Evolutionary conservation across 352 stramenopile species (phyloP).

Genomic region (Phytophthora idaei): DNA sequence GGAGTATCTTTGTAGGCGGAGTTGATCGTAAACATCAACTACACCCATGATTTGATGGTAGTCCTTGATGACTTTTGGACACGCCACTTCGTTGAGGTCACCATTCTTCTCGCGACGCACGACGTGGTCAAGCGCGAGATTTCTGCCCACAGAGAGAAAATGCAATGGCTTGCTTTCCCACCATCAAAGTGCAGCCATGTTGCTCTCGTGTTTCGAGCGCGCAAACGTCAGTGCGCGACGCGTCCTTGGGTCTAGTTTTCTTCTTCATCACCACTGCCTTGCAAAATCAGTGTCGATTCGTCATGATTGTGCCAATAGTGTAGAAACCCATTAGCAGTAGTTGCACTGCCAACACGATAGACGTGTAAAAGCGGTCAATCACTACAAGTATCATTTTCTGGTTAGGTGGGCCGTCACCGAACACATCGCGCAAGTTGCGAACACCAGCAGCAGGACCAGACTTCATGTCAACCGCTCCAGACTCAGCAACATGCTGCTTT

Average conservation of each 20-base stretch:
- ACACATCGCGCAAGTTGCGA: conserved; percentile 1
- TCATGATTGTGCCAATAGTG: conserved; percentile 9
- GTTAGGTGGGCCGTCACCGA: too few relatives aligned
- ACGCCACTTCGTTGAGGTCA: neutral
- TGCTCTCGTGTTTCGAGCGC: conserved; percentile 5
- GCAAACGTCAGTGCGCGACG: conserved; percentile 5
- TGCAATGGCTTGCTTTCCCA: neutral
- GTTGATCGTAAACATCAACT: neutral
- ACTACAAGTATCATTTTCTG: too few relatives aligned
- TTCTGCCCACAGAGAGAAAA: neutral
- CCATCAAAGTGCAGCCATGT: conserved; percentile 9
- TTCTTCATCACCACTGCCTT: conserved; percentile 8
- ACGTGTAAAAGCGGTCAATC: neutral
- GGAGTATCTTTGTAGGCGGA: neutral
- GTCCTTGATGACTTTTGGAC: neutral
- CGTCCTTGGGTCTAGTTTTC: conserved; percentile 7
- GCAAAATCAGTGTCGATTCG: conserved; percentile 9
- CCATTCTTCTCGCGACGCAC: neutral
- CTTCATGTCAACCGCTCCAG: conserved; percentile 12
- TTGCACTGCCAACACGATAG: conserved; percentile 4
- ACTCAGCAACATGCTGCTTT: conserved; percentile 5
- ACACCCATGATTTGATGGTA: neutral
- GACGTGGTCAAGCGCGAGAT: neutral
- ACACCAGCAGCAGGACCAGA: conserved; percentile 17
- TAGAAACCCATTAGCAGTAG: conserved; percentile 4